These are phyloP conservation scores for Escallonia rubra DNA, from an alignment of 129 eudicot genomes.

Conservation along the genomic window DNA sequence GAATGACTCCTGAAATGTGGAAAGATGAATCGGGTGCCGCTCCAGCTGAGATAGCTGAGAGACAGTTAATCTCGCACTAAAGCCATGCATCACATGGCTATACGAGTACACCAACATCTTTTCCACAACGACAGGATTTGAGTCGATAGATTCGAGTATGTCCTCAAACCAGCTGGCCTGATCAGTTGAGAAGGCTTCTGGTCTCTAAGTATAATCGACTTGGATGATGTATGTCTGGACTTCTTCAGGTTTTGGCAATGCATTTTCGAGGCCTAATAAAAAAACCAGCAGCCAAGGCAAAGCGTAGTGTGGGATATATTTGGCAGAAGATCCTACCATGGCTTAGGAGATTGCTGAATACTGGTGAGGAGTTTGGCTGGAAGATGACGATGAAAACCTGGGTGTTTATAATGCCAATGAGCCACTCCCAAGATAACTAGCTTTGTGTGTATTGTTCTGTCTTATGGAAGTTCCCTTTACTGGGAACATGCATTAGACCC, in stretches of 20 bases:
- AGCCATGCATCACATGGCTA: slow-evolving; percentile 35
- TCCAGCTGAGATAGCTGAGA: slow-evolving; percentile 29
- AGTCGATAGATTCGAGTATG: slow-evolving; percentile 15
- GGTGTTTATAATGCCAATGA: too few relatives aligned
- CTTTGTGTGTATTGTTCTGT: too few relatives aligned
- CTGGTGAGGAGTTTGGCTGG: too few relatives aligned
- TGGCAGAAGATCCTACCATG: slow-evolving; percentile 10
- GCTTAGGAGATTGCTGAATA: not conserved
- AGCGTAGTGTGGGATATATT: not conserved
- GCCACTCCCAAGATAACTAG: too few relatives aligned
- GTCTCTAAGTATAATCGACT: slow-evolving; percentile 35
- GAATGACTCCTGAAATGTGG: slow-evolving; percentile 23
- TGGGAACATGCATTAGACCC: too few relatives aligned
- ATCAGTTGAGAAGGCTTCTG: slow-evolving; percentile 24
- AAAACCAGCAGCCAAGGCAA: slow-evolving; percentile 8
- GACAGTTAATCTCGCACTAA: slow-evolving; percentile 32
- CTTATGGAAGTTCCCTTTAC: too few relatives aligned
- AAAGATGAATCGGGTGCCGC: slow-evolving; percentile 25
- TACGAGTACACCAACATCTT: slow-evolving; percentile 26
- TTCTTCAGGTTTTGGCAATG: slow-evolving; percentile 9
- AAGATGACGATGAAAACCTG: too few relatives aligned
- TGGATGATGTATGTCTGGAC: slow-evolving; percentile 33
- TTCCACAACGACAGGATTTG: slow-evolving; percentile 7
- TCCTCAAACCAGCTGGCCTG: slow-evolving; percentile 31
- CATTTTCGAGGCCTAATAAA: slow-evolving; percentile 5